Evolutionary conservation across 805 yeast genomes (phyloP), one percentile per base, ranked within the genome.

Genomic region (Torulaspora delbrueckii): DNA sequence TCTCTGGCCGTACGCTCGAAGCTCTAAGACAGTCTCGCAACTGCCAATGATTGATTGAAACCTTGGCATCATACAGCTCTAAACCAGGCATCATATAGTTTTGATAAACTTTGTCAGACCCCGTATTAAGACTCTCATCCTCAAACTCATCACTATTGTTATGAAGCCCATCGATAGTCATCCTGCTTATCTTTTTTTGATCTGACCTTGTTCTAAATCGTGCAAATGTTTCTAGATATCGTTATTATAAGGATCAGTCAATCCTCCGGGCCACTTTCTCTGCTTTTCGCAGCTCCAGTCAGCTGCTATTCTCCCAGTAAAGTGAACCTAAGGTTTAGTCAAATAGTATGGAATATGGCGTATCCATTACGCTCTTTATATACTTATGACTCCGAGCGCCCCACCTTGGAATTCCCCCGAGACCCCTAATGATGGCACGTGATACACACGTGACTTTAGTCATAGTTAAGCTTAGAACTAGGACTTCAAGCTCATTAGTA

Each of bases 1-100:
- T 71, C 49, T 75, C 59, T 50, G 72, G 63, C 45, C 62, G 46
- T 39, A 56, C 50, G 45, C 82, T 62, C 13, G 72, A 67, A 12
- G 76, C 74, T 52, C 80, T 77, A 5, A 88, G 69, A 57, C 88
- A 72, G 58, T 88, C 91, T 30, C 95, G 72, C 26, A 88, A 70
- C 63, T 87, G 96, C 95, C 95, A 88, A 68, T 87, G 83, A 22
- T 63, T 61, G 19, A 64, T 65, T 2, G 67, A 53, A 12, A 66
- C 61, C 45, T 64, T 56, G 5, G 62, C 59, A 45, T 55, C 64
- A 38, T 56, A 66, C 18, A 65, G 43, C 42, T 59, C 63, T 38
- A 62, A 46, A 14, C 60, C 58, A 1, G 67, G 65, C 62, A 62
- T 56, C 55, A 64, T 43, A 48, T 62, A 64, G 33, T 60, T 62